Evolutionary conservation across 805 yeast species (phyloP).

Genomic region (Cyberlindnera misumaiensis): DNA sequence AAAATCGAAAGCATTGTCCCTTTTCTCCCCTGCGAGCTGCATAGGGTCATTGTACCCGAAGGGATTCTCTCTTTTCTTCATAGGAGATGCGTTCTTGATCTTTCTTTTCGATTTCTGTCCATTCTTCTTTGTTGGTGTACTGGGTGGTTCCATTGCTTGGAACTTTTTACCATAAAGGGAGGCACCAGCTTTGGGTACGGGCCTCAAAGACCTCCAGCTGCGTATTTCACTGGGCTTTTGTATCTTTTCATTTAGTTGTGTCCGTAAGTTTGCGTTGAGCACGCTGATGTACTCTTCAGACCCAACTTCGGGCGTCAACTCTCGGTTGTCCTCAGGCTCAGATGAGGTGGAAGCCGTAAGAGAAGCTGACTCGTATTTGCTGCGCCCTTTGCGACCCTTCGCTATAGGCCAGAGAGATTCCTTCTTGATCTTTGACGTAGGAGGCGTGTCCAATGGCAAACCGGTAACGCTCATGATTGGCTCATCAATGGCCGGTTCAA

Average conservation of each 20-base stretch:
- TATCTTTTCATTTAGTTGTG: constrained; percentile 14
- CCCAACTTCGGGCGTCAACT: constrained; percentile 3
- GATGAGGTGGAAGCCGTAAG: constrained; percentile 1
- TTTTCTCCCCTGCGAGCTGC: constrained; percentile 26
- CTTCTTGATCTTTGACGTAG: constrained; percentile 50
- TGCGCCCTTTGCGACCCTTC: constrained; percentile 20
- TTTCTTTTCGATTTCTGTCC: constrained; percentile 16
- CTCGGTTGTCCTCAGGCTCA: neutral
- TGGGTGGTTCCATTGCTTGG: constrained; percentile 6
- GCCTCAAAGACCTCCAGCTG: constrained; percentile 1
- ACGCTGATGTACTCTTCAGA: constrained; percentile 11
- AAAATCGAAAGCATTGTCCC: constrained; percentile 24
- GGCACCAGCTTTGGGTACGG: constrained; percentile 7
- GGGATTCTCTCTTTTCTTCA: constrained; percentile 31
- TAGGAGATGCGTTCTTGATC: constrained; percentile 25
- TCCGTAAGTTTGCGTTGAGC: constrained; percentile 7
- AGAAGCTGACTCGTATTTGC: constrained; percentile 2
- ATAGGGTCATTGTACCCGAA: constrained; percentile 35
- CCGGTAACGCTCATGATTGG: constrained; percentile 65
- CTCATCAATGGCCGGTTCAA: constrained; percentile 23
- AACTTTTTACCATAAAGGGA: constrained; percentile 5
- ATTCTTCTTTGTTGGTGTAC: constrained; percentile 9
- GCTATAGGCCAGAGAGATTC: constrained; percentile 48
- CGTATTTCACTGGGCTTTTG: constrained; percentile 19
- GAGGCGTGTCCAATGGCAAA: constrained; percentile 61